Evolutionary conservation across 257 asterid genomes (phyloP), one percentile per base, ranked within the genome.

Genomic region (Nicotiana paniculata): DNA sequence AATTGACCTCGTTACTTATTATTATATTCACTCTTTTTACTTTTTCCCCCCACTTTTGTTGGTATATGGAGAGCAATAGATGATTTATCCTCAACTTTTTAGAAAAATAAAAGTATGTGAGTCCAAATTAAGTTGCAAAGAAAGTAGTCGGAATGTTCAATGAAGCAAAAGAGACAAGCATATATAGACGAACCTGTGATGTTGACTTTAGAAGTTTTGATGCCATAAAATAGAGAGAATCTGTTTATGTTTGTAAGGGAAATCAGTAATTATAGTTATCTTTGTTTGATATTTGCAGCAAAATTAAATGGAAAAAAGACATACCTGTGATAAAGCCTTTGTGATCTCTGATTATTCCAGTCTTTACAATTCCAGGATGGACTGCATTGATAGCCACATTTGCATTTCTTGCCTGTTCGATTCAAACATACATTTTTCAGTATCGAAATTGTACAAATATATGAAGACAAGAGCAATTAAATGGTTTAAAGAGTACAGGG

Each of bases 291-390:
- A 12, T 64, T 43, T 64, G 43, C 70, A 64, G n/a, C 10, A 64
- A 64, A 64, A 64, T 26, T 10, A 4, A 63, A 13, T 30, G 18
- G 1, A 70, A 70, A 70, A 70, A 70, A 70, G 77, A 81, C 93
- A 90, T 90, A 93, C 99, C 99, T 92, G 99, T 92, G 86, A 95
- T 87, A 89, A 95, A 90, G 90, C 98, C 97, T 87, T 90, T 95
- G 90, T 93, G 93, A 79, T 95, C 98, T 83, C 99, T 91, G 88
- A 88, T 91, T 68, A 95, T 95, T 66, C 95, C 99, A 66, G 99
- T 95, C 91, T 95, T 95, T 78, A 93, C 97, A 57, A 95, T 89
- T 33, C 99, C 99, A 72, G 99, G 99, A 79, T 95, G 98, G 61
- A 93, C 98, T 55, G 97, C 96, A 85, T 93, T 95, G 92, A 93